Evolutionary conservation across 2,329 filamentous ascomycete species (phyloP), one percentile per base, ranked within the genome.

Genomic region (Harringtonia lauricola): DNA sequence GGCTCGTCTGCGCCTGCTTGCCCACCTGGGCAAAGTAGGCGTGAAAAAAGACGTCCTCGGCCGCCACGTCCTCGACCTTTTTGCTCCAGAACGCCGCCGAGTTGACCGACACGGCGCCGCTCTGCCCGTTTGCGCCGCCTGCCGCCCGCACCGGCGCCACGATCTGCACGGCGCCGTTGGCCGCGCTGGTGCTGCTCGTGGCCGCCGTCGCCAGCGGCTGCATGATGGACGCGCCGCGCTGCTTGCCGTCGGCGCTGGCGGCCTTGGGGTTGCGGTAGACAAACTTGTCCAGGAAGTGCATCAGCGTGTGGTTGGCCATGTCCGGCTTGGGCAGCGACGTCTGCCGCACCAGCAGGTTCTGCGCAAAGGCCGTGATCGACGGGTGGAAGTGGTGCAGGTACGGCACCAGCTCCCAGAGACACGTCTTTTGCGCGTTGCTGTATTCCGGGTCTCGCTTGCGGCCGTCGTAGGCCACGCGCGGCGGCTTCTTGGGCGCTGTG

Each of bases 31-130:
- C 81, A 65, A 98, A 98, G 75, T 98, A 98, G 52, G 87, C 81
- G 63, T 98, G 92, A 76, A 98, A 98, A 76, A 98, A 98, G 33
- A 88, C 85, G 59, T 98, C 92, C 52, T 98, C 89, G 1, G 81
- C 86, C 3, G 84, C 81, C 36, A 98, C 83, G 43, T 96, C 81
- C 50, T 87, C 81, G n/a, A 76, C 72, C 66, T 87, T 89, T 75
- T 86, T 87, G 56, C 81, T 82, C 86, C 88, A 95, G 71, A 98
- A 98, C 3, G 78, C 70, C 49, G 94, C 84, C 1, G 83, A 83
- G 64, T 98, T 98, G 61, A 98, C 72, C 7, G 65, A 59, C 9
- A 42, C 59, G 53, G 45, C 59, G n/a, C n/a, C n/a, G n/a, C n/a
- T n/a, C n/a, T n/a, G n/a, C 48, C 38, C 58, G 54, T 57, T 62